Evolutionary conservation across 1,139 yeast species (phyloP), one percentile per base, ranked within the genome.

Genomic region (Yamadazyma songkhlaensis): DNA sequence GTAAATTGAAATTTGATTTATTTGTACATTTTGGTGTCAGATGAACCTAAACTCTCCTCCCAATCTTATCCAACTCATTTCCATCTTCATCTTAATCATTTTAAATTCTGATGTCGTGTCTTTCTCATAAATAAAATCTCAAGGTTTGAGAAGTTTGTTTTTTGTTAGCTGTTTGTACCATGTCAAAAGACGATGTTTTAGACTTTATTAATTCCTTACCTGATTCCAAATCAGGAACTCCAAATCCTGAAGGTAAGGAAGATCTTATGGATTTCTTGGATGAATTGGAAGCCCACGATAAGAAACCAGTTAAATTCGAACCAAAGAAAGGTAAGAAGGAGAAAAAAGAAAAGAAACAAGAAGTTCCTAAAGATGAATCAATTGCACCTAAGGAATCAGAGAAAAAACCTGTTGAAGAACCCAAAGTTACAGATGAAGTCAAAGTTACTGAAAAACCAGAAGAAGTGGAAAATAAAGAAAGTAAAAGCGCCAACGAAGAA

Each of bases 191-290:
- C 51, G 96, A 90, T 53, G 96, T 92, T 9, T 67, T 90, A 48
- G 95, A 90, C 50, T 85, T 92, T 58, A 74, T 92, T 51, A 94
- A 90, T 55, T 85, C 96, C 2, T 72, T 92, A 34, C 97, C 96
- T 9, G 88, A 82, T 42, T 74, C 79, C 25, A 70, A 72, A 41
- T 44, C 63, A n/a, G 55, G 55, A 15, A 64, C 72, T 12, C 65
- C 70, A 9, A 57, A 55, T 27, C 66, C 69, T 7, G 55, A 54
- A 6, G 76, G 73, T 34, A 72, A 76, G 32, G 84, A 80, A 25
- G 97, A 90, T 48, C 81, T 92, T 32, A 67, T 90, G 54, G 95
- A 87, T 26, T 90, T 92, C 52, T 67, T 92, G 44, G 96, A 90
- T 55, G 95, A 90, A 54, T 67, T 92, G 47, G 87, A 79, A 23